Evolutionary conservation across 305 asterid genomes (phyloP).

Genomic region (Fraxinus dipetala): DNA sequence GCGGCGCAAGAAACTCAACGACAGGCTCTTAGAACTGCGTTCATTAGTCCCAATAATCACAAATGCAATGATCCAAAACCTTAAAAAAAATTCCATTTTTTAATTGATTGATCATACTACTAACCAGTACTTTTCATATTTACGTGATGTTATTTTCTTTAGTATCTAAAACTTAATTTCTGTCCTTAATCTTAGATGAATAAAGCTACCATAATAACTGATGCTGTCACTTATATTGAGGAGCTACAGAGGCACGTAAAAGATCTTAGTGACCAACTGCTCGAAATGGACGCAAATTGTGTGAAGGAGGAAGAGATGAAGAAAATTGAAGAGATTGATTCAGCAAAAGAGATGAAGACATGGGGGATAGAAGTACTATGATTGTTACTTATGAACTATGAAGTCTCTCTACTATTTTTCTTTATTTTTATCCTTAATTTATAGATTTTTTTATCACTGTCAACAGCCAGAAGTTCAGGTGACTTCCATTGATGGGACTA

Average conservation of each 20-base stretch:
- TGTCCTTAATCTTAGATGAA: constrained; percentile 50
- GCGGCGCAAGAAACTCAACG: constrained; percentile 65
- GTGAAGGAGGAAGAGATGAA: constrained; percentile 26
- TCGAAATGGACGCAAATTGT: constrained; percentile 42
- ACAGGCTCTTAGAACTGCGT: no score
- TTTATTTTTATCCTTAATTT: not conserved
- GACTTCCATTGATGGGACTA: constrained; percentile 43
- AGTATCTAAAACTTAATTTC: not conserved
- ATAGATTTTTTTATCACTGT: not conserved
- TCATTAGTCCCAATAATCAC: no score
- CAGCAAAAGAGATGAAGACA: constrained; percentile 33
- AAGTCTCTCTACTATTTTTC: not conserved
- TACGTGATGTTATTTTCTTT: not conserved
- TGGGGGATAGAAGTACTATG: constrained; percentile 44
- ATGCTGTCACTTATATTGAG: constrained; percentile 69
- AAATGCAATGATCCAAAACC: constrained; percentile 38
- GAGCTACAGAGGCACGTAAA: constrained; percentile 46
- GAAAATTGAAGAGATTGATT: constrained; percentile 33
- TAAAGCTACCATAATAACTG: constrained; percentile 65
- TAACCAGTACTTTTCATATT: not conserved
- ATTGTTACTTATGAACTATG: not conserved
- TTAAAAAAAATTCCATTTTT: not conserved
- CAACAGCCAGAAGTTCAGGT: constrained; percentile 58
- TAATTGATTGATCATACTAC: not conserved
- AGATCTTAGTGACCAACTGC: constrained; percentile 52